These are phyloP conservation scores for Neurospora hispaniola DNA, from an alignment of 495 filamentous ascomycete species.

Conservation along the genomic window DNA sequence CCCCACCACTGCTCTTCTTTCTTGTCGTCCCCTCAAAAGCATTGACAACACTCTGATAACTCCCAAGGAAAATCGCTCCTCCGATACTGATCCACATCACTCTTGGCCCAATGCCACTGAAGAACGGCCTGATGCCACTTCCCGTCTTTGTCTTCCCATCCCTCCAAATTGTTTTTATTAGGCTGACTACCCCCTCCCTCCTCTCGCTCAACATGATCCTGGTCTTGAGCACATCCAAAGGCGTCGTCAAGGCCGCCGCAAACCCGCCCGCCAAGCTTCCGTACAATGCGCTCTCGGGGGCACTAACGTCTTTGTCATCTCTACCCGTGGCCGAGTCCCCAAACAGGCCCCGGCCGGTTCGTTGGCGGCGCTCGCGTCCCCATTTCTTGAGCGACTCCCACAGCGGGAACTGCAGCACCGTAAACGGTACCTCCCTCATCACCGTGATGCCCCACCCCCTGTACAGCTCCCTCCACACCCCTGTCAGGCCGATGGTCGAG, in stretches of 20 bases:
- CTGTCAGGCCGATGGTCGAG: conserved; percentile 31
- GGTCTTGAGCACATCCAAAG: conserved; percentile 93
- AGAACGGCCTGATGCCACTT: conserved; percentile 67
- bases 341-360: conserved; percentile 40
- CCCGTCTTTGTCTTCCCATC: conserved; percentile 21
- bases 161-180: conserved; percentile 56
- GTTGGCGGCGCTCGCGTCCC: conserved; percentile 27
- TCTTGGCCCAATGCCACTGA: conserved; percentile 77
- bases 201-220: conserved; percentile 76
- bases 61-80: conserved; percentile 90
- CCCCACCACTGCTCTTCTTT: conserved; percentile 2
- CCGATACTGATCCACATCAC: conserved; percentile 91
- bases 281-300: conserved; percentile 73
- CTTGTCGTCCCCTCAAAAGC: conserved; percentile 35
- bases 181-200: conserved; percentile 43
- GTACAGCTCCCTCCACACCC: conserved; percentile 76
- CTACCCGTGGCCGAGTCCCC: conserved; percentile 30
- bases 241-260: conserved; percentile 83
- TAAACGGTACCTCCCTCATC: conserved; percentile 93
- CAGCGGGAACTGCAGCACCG: conserved; percentile 89
- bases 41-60: conserved; percentile 86
- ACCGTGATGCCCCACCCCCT: conserved; percentile 85
- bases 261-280: conserved; percentile 76
- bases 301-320: conserved; percentile 42
- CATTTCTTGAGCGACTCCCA: conserved; percentile 83